Conservation (phyloP, 1,139 yeast genomes). For the Blastobotrys serpentis region DNA sequence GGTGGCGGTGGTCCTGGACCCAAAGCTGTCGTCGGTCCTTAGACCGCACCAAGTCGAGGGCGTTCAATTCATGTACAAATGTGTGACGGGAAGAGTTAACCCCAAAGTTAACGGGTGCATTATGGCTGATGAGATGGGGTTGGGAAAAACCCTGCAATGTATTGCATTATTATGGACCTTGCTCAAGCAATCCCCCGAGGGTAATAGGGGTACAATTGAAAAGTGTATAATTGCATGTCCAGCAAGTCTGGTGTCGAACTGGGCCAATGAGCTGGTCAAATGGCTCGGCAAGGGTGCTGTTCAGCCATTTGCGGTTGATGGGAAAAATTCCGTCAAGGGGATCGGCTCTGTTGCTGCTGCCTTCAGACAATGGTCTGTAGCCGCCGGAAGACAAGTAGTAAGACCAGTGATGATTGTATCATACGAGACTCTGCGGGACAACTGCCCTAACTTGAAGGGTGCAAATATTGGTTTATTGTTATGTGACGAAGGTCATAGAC, state of each 20-base stretch:
- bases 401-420: conserved; percentile 95
- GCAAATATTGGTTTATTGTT: conserved; percentile 84
- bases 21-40: conserved; percentile 73
- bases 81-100: conserved; percentile 87
- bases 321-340: conserved; percentile 53
- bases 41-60: conserved; percentile 98
- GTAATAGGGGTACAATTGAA: conserved; percentile 70
- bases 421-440: conserved; percentile 87
- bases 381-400: conserved; percentile 83
- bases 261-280: conserved; percentile 96
- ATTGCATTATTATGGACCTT: conserved; percentile 92
- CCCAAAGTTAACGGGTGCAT: conserved; percentile 92
- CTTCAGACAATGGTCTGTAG: conserved; percentile 82
- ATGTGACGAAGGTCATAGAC: conserved; percentile 96
- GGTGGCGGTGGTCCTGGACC: conserved; percentile 97
- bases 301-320: conserved; percentile 90
- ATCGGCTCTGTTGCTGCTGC: conserved; percentile 53
- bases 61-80: conserved; percentile 81
- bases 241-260: conserved; percentile 85
- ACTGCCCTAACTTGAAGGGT: conserved; percentile 71
- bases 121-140: conserved; percentile 99
- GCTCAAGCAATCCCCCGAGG: conserved; percentile 85
- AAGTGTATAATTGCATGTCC: conserved; percentile 96
- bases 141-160: conserved; percentile 95
- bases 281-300: conserved; percentile 94